Conservation (phyloP, 305 asterid genomes). For the Solanum hybrid region DNA sequence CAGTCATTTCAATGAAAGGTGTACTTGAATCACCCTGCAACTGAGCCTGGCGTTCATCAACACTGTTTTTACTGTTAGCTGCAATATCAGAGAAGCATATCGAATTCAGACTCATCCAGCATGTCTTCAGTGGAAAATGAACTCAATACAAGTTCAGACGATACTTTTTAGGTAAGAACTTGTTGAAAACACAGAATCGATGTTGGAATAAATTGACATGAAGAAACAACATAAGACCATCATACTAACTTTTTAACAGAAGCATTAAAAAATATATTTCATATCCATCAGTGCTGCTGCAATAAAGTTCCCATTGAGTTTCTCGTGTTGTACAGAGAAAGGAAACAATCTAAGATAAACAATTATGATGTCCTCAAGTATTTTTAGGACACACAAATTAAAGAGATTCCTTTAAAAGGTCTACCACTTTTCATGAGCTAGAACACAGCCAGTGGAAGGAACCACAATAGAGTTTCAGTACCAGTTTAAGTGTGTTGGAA, state of each 20-base stretch:
- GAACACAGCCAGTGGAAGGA: background rate
- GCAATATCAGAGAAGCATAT: constrained; percentile 11
- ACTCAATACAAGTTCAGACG: background rate
- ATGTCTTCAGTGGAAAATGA: background rate
- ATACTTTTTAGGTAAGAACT: background rate
- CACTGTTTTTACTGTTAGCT: constrained; percentile 25
- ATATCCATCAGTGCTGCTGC: background rate
- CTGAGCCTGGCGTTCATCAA: constrained; percentile 16
- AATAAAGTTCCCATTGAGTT: background rate
- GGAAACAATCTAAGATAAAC: background rate
- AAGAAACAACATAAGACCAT: background rate
- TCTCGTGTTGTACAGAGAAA: background rate
- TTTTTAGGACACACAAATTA: background rate
- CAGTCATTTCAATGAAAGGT: constrained; percentile 23
- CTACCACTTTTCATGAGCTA: background rate
- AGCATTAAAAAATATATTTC: background rate
- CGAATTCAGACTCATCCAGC: background rate
- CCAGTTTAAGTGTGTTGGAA: background rate
- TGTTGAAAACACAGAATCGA: background rate
- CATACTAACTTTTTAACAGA: background rate
- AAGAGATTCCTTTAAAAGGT: background rate
- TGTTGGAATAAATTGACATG: constrained; percentile 4
- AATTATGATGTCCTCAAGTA: background rate
- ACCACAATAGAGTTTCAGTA: background rate
- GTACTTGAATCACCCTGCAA: constrained; percentile 16